Base-by-base conservation (phyloP, 148 eudicot genomes). In the Rhododendron vialii region DNA sequence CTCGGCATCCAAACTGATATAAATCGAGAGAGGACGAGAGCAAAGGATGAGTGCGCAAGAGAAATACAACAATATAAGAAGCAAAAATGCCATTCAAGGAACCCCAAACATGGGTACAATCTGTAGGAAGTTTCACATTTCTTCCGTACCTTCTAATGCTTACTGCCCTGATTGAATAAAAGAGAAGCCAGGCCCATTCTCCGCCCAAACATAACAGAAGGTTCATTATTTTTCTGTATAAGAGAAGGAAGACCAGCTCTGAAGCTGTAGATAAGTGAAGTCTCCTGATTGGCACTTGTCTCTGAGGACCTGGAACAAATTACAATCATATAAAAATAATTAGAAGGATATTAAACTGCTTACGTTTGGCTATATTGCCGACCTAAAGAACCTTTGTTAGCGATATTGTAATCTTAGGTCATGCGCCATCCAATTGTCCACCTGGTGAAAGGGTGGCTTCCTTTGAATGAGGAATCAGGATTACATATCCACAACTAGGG, bases 121-220 rank as follows among this genome's bases (percentile, higher is more conserved):
- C 33, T 80, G 82, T 53, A 41, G 22, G 48, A 15, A 53, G 50
- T 33, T 35, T 1, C 9, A 24, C 55, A 30, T 51, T 48, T 81
- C n/a, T 63, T 20, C 78, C 10, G 0, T 78, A 78, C 28, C 35
- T 65, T 84, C 57, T 76, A 88, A 11, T 5, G 33, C 76, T 86
- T 89, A 30, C 84, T 87, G 50, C 86, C 59, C 84, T 89, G 89
- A 81, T 89, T 90, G 87, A 87, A 90, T 76, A 95, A 80, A 91
- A 95, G 91, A n/a, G 94, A 92, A 53, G 93, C 92, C 9, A 95
- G 87, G 55, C 93, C 91, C 38, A 85, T 76, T 87, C 91, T 92
- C 98, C 95, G 91, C 77, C 95, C 94, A 87, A 89, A 90, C 74
- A 92, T 28, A 43, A 87, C 83, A 18, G 92, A 48, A 76, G 92